These are phyloP conservation scores for Solanum boliviense DNA, from an alignment of 257 asterid species.

Conservation along the genomic window DNA sequence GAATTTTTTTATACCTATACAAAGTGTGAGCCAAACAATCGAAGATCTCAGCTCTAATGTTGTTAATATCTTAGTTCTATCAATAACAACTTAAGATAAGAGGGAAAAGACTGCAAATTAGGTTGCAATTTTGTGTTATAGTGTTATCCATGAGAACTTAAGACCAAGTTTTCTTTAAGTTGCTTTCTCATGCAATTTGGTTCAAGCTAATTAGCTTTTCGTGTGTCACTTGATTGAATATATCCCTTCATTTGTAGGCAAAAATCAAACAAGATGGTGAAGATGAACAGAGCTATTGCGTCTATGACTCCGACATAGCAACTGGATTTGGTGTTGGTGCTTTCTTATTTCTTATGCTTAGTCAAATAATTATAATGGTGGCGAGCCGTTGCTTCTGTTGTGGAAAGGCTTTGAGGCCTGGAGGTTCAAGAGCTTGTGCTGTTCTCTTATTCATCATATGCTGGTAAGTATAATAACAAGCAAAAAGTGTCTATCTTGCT, in stretches of 20 bases:
- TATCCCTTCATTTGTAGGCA: slow-evolving; percentile 31
- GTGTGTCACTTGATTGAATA: not conserved
- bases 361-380: slow-evolving; percentile 59
- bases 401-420: slow-evolving; percentile 74
- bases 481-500: not conserved
- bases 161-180: not conserved
- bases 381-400: slow-evolving; percentile 89
- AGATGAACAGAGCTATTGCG: slow-evolving; percentile 31
- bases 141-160: not conserved
- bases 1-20: too few species aligned
- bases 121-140: not conserved
- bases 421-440: slow-evolving; percentile 91
- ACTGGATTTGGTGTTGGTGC: slow-evolving; percentile 91
- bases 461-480: slow-evolving; percentile 37
- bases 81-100: not conserved
- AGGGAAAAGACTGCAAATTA: not conserved
- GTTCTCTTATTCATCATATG: slow-evolving; percentile 66
- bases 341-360: slow-evolving; percentile 56
- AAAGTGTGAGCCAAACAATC: not conserved
- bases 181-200: not conserved
- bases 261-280: slow-evolving; percentile 23
- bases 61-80: not conserved
- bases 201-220: not conserved
- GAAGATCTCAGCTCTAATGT: not conserved
- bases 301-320: slow-evolving; percentile 74